These are phyloP conservation scores for Abelmoschus esculentus DNA, from an alignment of 345 rosid species.

Conservation along the genomic window DNA sequence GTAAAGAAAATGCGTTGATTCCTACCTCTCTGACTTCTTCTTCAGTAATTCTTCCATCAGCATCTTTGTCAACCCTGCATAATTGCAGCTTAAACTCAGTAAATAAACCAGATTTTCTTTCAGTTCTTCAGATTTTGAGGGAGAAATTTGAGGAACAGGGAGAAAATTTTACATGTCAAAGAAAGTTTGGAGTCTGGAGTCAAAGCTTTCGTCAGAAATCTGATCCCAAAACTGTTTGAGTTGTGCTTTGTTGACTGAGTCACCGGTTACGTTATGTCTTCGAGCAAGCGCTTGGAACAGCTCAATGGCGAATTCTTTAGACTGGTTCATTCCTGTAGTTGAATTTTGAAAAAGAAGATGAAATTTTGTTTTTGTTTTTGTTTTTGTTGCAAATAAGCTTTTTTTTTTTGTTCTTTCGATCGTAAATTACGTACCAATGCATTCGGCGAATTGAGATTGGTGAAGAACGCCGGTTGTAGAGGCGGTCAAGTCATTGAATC, in stretches of 20 bases:
- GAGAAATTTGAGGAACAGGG: not conserved
- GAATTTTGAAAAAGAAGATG: not conserved
- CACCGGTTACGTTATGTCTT: constrained; percentile 47
- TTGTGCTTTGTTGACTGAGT: constrained; percentile 56
- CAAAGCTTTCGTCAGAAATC: constrained; percentile 78
- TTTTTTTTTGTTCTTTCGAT: not conserved
- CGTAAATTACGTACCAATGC: constrained; percentile 44
- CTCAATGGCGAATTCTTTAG: constrained; percentile 77
- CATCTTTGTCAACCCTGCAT: constrained; percentile 71
- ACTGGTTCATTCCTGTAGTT: constrained; percentile 68
- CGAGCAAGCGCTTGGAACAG: constrained; percentile 69
- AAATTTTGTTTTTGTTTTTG: not conserved
- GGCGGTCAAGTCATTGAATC: constrained; percentile 50
- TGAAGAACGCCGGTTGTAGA: constrained; percentile 50
- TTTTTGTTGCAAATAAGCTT: not conserved
- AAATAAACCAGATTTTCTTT: not conserved
- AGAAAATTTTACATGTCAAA: constrained; percentile 65
- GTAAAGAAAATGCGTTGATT: not conserved
- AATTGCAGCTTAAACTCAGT: constrained; percentile 10
- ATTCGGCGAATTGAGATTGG: constrained; percentile 62
- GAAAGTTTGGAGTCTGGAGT: constrained; percentile 78
- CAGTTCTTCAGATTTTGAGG: not conserved
- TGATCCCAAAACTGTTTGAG: constrained; percentile 75
- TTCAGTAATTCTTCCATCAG: constrained; percentile 77
- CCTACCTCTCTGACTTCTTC: constrained; percentile 79